A percentile compares a stretch with the other conserved stretches of the same genome.
phyloP scores from a whole-genome alignment of 129 eudicot species.

The Chrysanthemum seticuspe region DNA sequence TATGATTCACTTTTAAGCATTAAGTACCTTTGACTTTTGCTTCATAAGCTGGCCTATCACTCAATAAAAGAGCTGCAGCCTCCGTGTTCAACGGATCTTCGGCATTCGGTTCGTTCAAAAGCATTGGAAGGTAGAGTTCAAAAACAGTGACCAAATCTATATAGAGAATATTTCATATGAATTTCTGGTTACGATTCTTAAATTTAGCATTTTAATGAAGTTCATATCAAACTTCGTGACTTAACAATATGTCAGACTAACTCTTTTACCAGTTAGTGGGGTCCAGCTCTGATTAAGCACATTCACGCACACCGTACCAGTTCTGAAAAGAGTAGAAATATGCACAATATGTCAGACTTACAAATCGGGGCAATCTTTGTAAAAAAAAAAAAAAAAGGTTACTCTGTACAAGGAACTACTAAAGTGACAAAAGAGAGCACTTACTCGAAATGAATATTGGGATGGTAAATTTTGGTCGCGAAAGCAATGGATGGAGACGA shows the following conservation, averaged over 20 bases:
- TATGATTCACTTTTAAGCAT: background rate
- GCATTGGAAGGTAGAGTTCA: constrained; percentile 57
- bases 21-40: constrained; percentile 66
- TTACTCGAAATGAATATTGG: constrained; percentile 2
- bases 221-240: background rate
- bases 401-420: background rate
- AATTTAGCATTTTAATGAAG: background rate
- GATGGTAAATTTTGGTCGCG: constrained; percentile 3
- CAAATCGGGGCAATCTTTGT: background rate
- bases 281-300: constrained; percentile 83
- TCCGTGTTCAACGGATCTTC: constrained; percentile 44
- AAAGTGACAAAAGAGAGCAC: background rate
- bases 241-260: too few relatives aligned
- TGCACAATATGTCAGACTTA: too few relatives aligned
- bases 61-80: constrained; percentile 63
- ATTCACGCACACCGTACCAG: constrained; percentile 76
- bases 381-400: background rate
- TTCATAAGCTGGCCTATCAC: constrained; percentile 22
- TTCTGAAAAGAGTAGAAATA: constrained; percentile 40
- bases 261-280: constrained; percentile 72
- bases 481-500: constrained; percentile 10
- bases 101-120: too few relatives aligned
- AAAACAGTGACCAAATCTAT: constrained; percentile 74
- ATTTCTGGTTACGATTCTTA: background rate
- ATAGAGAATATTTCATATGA: background rate